Base-by-base conservation (phyloP, 106 monocot species). In the Hemerocallis citrina region DNA sequence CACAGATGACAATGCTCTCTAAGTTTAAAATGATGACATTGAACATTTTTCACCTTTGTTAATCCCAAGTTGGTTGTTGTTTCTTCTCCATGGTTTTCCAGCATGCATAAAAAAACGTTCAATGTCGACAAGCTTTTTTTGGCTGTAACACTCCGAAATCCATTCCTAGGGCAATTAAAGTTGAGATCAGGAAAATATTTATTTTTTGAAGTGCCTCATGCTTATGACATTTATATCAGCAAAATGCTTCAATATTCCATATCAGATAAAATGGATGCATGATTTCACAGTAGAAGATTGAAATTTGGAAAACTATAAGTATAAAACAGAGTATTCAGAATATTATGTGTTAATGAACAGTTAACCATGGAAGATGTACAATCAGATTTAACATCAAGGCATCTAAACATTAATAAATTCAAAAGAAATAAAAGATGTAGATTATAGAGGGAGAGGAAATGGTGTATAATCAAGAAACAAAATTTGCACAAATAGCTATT, bases 51-150 rank as follows among this genome's bases (percentile, higher is more conserved):
- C 52, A 86, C 86, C 73, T 83, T 67, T 59, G 1, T 52, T 66
- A 64, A 13, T 29, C 55, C 73, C 72, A 65, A 55, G 23, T 42
- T 23, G 61, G 21, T 75, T 52, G 29, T 37, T 55, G 32, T n/a
- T 62, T 67, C 68, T 90, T 57, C 91, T 24, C 96, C 96, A 91
- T 70, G 91, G 96, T 65, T 80, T 98, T 46, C 96, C 91, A 52
- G 63, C 84, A 79, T 98, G 79, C 91, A 98, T 91, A 49, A 98
- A 84, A 49, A 75, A 88, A 60, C 60, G 76, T 10, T 91, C 96
- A 69, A 98, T 91, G 11, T 81, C 91, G 57, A 88, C 59, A 61
- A 98, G 75, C 57, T 77, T 98, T 75, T 84, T 98, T 57, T 88
- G 68, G 17, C 56, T 75, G 52, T 91, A 73, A 58, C 81, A 98